These are phyloP conservation scores for Cytospora leucostoma DNA, from an alignment of 2,329 filamentous ascomycete genomes.

Conservation along the genomic window DNA sequence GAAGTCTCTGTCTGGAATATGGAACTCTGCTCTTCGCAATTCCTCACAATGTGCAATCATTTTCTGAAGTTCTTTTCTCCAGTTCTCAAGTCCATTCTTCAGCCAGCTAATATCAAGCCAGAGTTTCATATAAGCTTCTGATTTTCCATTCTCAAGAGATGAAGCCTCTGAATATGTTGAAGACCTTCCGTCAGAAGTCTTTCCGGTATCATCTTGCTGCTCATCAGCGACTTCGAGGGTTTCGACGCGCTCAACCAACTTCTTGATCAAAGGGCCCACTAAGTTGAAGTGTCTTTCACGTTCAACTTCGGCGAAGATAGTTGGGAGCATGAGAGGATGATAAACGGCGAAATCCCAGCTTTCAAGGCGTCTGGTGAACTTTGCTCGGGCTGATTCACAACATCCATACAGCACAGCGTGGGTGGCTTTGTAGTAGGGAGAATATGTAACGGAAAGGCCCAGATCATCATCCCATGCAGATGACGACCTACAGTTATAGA, in stretches of 20 bases:
- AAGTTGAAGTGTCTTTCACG: constrained; percentile 12
- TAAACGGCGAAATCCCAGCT: neutral
- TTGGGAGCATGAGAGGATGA: neutral
- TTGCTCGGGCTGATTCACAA: neutral
- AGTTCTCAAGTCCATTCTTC: constrained; percentile 27
- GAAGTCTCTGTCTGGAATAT: neutral
- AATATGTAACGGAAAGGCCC: constrained; percentile 6
- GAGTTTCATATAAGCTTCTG: constrained; percentile 17
- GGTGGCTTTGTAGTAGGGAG: neutral
- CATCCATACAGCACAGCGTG: constrained; percentile 4
- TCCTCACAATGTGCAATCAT: constrained; percentile 30
- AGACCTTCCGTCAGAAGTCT: neutral
- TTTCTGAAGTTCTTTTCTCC: constrained; percentile 31
- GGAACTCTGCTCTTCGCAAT: neutral
- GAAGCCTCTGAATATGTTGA: neutral
- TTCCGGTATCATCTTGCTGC: neutral
- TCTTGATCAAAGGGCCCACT: constrained; percentile 4
- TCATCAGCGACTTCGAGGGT: neutral
- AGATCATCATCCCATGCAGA: neutral
- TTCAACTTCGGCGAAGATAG: constrained; percentile 24
- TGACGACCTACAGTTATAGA: constrained; percentile 6
- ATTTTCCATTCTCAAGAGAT: neutral
- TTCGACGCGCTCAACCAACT: constrained; percentile 16
- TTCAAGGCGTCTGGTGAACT: constrained; percentile 1
- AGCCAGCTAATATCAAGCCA: constrained; percentile 31